Base-by-base conservation (phyloP, 2,329 filamentous ascomycete species). In the Xylariales sp. region DNA sequence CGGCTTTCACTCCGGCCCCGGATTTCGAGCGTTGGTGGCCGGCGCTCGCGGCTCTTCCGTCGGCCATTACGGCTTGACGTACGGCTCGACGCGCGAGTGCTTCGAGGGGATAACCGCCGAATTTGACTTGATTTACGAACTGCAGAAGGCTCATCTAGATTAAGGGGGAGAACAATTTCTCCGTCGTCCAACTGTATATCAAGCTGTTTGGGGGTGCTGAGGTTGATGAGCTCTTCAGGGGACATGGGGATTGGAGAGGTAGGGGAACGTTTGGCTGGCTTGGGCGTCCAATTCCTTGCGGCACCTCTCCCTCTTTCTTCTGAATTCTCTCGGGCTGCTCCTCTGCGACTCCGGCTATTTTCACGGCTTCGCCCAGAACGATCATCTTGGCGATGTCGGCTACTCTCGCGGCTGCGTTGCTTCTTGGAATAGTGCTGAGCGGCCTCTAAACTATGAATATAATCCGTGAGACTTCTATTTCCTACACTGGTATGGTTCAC, bases 161-260 rank as follows among this genome's bases (percentile, higher is more conserved):
- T 75, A n/a, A 78, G 68, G 49, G 73, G 59, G 60, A 63, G 69
- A 55, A 66, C 62, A 41, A 71, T 60, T 14, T 74, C 73, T 41
- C 76, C 70, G 43, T 77, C 70, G 52, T 71, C 71, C 18, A 70
- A 52, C 28, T 74, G 72, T 12, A 68, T 58, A 28, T 78, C 73
- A 30, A 74, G 69, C 48, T 80, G 75, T 34, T 75, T 81, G 0
- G 84, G 82, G 0, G 83, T 87, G 69, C 85, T 87, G 57, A 91
- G 79, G 72, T 87, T 90, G 75, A 89, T 88, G 67, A 93, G 78
- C 74, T 97, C 94, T 74, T 97, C 93, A 0, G 94, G 94, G 3
- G 94, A 97, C 94, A 97, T 97, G 3, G 94, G 93, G 1, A 97
- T 87, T 0, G 95, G 95, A 0, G 95, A 97, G 1, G 93, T 97